Evolutionary conservation across 352 stramenopile genomes (phyloP), one percentile per base, ranked within the genome.

Genomic region (Peronospora belbahrii): DNA sequence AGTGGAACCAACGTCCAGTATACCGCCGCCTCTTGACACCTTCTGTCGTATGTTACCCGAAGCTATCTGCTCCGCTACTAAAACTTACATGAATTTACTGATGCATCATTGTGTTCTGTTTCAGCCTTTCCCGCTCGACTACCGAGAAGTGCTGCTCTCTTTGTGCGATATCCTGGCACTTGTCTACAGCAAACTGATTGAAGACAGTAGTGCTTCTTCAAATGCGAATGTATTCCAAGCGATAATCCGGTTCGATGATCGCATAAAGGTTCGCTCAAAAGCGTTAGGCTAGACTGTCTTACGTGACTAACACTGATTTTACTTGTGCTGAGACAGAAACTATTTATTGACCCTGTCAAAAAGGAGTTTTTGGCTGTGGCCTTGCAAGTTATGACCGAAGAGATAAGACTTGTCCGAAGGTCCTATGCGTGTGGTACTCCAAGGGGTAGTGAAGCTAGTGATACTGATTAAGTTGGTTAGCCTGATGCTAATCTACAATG

Each of bases 1-100:
- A 92, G 48, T 89, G 81, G 77, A 89, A 92, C 60, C 77, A 92
- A 27, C 74, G 76, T 4, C 70, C 76, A 15, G 76, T 87, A 9
- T 92, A 81, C 25, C 75, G 77, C 0, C 74, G 76, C 1, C 74
- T 92, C 11, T 39, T 85, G 42, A 85, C 78, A 1, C 74, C 77
- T 36, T 66, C 77, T 2, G 84, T 92, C 39, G 81, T 92, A 70
- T 15, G 62, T 6, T 48, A 22, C 2, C 2, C 15, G n/a, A 8
- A 1, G 9, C 32, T 18, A 4, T 11, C 11, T 11, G 20, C 23
- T 31, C 36, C n/a, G n/a, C 18, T 9, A 35, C 14, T 41, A n/a
- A n/a, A n/a, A 14, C 19, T 10, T 22, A 4, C 28, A 5, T n/a
- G 33, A 24, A n/a, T 6, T 33, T 48, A 23, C 13, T 44, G 9